These are phyloP conservation scores for Cladosporium colombiae DNA, from an alignment of 2,329 filamentous ascomycete genomes.

Conservation along the genomic window DNA sequence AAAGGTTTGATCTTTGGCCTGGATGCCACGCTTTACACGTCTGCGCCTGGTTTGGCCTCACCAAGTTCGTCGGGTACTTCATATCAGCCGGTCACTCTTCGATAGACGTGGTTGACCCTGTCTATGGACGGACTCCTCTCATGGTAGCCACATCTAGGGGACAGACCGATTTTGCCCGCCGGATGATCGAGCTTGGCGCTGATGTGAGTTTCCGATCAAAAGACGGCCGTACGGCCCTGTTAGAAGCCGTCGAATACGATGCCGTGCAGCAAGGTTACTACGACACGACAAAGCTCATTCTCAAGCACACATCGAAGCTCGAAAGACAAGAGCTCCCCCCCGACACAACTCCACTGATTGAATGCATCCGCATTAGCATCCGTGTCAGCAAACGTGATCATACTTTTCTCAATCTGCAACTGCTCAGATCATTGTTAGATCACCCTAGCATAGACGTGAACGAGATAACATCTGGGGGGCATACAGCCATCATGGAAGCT, in stretches of 20 bases:
- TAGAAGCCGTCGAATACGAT: background rate
- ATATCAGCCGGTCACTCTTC: background rate
- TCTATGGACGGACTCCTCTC: background rate
- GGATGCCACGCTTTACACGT: background rate
- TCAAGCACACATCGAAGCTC: background rate
- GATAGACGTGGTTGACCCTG: background rate
- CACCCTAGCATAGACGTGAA: background rate
- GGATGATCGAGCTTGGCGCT: background rate
- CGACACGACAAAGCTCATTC: background rate
- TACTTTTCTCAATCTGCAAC: background rate
- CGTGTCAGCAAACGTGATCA: background rate
- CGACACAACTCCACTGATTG: background rate
- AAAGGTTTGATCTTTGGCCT: background rate
- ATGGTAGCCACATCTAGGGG: slow-evolving; percentile 1
- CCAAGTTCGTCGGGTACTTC: background rate
- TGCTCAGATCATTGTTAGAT: background rate
- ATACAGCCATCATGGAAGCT: background rate
- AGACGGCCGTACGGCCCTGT: background rate
- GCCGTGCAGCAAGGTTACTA: background rate
- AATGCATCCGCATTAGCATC: background rate
- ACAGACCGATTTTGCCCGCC: background rate
- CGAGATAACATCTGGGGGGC: background rate
- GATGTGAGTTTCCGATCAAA: background rate
- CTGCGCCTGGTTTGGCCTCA: background rate
- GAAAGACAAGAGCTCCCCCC: no score